Conservation (phyloP, 2,329 filamentous ascomycete species). For the Clonostachys chloroleuca region DNA sequence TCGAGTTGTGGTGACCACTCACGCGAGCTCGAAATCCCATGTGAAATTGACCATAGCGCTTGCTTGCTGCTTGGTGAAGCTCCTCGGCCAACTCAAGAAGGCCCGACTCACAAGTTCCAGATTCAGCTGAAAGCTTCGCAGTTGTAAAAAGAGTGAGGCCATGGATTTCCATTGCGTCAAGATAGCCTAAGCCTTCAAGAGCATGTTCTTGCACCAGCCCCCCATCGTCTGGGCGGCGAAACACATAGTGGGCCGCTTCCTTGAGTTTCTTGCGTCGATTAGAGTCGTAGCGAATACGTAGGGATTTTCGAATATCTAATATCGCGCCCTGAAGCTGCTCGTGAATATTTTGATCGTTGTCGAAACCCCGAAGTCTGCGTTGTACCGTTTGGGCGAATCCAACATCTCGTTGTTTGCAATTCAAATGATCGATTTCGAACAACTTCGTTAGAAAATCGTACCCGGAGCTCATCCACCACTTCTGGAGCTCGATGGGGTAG, state of each 20-base stretch:
- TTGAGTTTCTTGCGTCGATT: conserved; percentile 19
- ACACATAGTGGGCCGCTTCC: conserved; percentile 15
- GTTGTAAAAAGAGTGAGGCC: conserved; percentile 16
- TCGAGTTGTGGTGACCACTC: conserved; percentile 4
- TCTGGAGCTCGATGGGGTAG: conserved; percentile 19
- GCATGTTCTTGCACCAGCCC: conserved; percentile 15
- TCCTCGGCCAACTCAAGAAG: conserved; percentile 15
- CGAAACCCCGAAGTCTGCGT: conserved; percentile 19
- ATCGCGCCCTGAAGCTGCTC: conserved; percentile 10
- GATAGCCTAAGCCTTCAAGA: conserved; percentile 20
- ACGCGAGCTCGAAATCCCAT: conserved; percentile 25
- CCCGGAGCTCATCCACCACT: conserved; percentile 24
- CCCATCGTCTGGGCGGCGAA: conserved; percentile 14
- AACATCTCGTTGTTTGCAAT: conserved; percentile 14
- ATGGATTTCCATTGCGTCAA: conserved; percentile 25
- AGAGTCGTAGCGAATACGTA: conserved; percentile 9
- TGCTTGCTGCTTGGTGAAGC: conserved; percentile 17
- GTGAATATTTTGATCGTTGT: conserved; percentile 14
- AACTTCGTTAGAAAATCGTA: conserved; percentile 15
- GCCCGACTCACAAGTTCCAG: conserved; percentile 3
- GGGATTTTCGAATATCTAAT: conserved; percentile 7
- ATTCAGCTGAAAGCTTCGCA: conserved; percentile 9
- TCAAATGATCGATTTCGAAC: conserved; percentile 10
- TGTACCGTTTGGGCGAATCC: conserved; percentile 24
- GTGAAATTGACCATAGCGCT: conserved; percentile 20